Evolutionary conservation across 495 filamentous ascomycete species (phyloP).

Genomic region (Xylona heveae): DNA sequence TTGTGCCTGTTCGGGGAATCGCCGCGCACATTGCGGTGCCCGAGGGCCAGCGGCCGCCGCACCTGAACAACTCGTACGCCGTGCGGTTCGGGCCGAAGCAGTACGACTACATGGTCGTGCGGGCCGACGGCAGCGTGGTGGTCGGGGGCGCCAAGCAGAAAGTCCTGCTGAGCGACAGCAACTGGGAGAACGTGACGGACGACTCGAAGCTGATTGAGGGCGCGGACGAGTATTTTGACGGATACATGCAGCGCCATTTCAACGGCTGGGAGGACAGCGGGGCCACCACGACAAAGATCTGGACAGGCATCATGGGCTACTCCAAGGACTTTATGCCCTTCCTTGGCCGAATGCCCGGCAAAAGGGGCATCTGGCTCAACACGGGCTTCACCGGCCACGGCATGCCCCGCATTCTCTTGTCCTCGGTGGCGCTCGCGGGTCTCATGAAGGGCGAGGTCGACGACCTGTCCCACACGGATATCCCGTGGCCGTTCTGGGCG

Average conservation of each 20-base stretch:
- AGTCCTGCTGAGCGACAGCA: conserved; percentile 13
- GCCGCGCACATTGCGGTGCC: conserved; percentile 4
- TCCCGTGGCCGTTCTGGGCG: neutral
- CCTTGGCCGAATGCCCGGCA: conserved; percentile 23
- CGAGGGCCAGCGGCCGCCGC: neutral
- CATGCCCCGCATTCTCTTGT: conserved; percentile 26
- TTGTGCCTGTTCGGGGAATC: conserved; percentile 7
- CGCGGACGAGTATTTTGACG: conserved; percentile 22
- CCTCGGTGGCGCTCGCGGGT: neutral
- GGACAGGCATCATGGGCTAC: conserved; percentile 24
- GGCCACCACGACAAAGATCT: conserved; percentile 21
- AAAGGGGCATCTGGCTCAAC: conserved; percentile 20
- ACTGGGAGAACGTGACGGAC: conserved; percentile 30
- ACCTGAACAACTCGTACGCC: neutral
- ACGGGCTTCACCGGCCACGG: conserved; percentile 34
- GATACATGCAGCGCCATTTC: conserved; percentile 25
- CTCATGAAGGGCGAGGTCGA: no score
- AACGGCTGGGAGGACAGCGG: conserved; percentile 24
- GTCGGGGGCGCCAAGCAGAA: conserved; percentile 12
- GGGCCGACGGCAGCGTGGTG: conserved; percentile 12
- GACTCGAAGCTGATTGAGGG: conserved; percentile 22
- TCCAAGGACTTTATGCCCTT: conserved; percentile 24
- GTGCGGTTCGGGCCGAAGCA: neutral
- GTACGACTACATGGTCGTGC: conserved; percentile 10
- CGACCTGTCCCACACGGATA: no score